Evolutionary conservation across 164 flowering plant species (phyloP).

Genomic region (Sedum album): DNA sequence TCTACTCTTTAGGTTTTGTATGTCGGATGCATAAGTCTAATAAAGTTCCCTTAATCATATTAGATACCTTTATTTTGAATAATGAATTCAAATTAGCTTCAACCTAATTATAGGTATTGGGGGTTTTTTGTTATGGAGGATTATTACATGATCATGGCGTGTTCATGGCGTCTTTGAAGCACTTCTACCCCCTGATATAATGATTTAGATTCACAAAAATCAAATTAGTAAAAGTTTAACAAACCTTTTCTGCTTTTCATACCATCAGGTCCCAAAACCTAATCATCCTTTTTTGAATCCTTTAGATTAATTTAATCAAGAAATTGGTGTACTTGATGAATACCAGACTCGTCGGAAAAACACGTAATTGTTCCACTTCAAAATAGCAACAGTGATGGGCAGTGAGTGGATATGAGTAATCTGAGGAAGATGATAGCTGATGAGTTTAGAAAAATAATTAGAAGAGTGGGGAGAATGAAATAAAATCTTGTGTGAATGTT

Average conservation of each 20-base stretch:
- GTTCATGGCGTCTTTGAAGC: constrained; percentile 1
- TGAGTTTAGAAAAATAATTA: too few relatives aligned
- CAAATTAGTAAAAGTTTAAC: constrained; percentile 2
- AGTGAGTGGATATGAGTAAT: not conserved
- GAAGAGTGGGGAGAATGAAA: too few relatives aligned
- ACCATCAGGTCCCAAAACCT: not conserved
- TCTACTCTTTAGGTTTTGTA: not conserved
- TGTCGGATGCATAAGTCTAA: not conserved
- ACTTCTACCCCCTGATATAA: not conserved
- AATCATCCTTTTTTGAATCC: constrained; percentile 1
- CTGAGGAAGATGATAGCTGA: not conserved
- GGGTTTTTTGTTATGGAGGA: not conserved
- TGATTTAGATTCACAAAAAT: not conserved
- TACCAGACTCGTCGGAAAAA: not conserved
- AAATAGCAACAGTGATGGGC: constrained; percentile 6
- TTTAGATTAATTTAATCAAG: not conserved
- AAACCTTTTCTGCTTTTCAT: not conserved
- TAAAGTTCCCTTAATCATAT: too few relatives aligned
- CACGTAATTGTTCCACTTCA: not conserved
- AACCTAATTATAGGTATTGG: not conserved
- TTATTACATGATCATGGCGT: constrained; percentile 4
- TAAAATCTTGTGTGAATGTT: too few relatives aligned
- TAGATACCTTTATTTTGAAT: not conserved
- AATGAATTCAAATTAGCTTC: not conserved
- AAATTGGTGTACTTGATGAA: not conserved